Base-by-base conservation (phyloP, 2,329 filamentous ascomycete species). In the Coniochaeta sp. region DNA sequence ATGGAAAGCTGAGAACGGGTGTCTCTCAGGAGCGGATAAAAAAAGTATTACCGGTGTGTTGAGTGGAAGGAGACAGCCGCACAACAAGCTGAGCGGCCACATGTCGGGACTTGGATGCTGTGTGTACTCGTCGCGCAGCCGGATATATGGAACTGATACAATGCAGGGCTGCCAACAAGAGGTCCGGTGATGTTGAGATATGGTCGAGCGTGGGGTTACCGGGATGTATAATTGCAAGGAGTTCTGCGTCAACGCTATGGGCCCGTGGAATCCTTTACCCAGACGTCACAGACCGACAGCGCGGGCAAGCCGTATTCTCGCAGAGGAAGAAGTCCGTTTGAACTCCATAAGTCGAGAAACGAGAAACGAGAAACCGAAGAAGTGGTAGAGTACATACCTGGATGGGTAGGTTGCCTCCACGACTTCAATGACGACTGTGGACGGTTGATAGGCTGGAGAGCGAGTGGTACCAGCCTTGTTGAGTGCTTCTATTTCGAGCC, bases 191-290 rank as follows among this genome's bases (percentile, higher is more conserved):
- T 13, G 38, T 24, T 42, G 38, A 42, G 31, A 40, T 24, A 10
- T 24, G 18, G 3, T 40, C 18, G n/a, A n/a, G 18, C 35, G 18
- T 24, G 35, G 16, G 33, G 20, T 42, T n/a, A 12, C 20, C 38
- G 20, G 22, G 38, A 42, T 26, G 38, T 22, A 6, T 42, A 42
- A 42, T 42, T 42, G 38, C 38, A n/a, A 42, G 38, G 38, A 42
- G 38, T 42, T 22, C 38, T 42, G 38, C 38, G 38, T 42, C 38
- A 42, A 42, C 38, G 38, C 38, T 42, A 42, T 42, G 38, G 38
- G 38, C 38, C 26, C 33, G 16, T 18, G 33, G 33, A 38, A 38
- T 18, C 7, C 18, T 22, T 16, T 38, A 12, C n/a, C n/a, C 16
- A 8, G 22, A 38, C 33, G 18, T 38, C n/a, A 38, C 33, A 38